These are phyloP conservation scores for Ascochyta pisi DNA, from an alignment of 2,329 filamentous ascomycete genomes.

Conservation along the genomic window DNA sequence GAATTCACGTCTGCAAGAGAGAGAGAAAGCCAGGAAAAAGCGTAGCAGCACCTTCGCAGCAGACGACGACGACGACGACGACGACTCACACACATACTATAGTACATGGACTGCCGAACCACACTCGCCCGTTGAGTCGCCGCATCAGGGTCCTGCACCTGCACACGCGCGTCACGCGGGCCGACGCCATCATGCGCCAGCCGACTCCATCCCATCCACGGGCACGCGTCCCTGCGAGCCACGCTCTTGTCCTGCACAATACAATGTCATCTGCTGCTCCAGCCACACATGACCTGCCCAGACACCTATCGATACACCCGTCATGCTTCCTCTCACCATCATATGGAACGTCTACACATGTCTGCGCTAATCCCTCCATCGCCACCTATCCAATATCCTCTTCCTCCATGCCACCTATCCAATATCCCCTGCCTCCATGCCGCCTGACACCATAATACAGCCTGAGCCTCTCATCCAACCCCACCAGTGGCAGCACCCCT, in stretches of 20 bases:
- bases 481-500: no score
- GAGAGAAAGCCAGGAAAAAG: no score
- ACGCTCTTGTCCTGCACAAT: no score
- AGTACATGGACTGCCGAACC: no score
- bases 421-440: no score
- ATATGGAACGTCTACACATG: slow-evolving; percentile 13
- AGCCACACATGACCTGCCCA: slow-evolving; percentile 24
- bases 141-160: slow-evolving; percentile 16
- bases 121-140: neutral
- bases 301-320: neutral
- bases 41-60: neutral
- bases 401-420: no score
- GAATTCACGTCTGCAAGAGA: no score
- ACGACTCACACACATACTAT: no score
- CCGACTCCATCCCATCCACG: neutral
- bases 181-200: slow-evolving; percentile 8
- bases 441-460: no score
- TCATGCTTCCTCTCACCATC: neutral
- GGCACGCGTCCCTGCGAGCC: no score
- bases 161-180: slow-evolving; percentile 5
- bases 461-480: no score
- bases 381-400: slow-evolving; percentile 1
- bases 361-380: slow-evolving; percentile 17
- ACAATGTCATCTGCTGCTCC: slow-evolving; percentile 22
- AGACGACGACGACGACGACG: neutral